Evolutionary conservation across 2,329 filamentous ascomycete species (phyloP), one percentile per base, ranked within the genome.

Genomic region (Hypoxylon sp.): DNA sequence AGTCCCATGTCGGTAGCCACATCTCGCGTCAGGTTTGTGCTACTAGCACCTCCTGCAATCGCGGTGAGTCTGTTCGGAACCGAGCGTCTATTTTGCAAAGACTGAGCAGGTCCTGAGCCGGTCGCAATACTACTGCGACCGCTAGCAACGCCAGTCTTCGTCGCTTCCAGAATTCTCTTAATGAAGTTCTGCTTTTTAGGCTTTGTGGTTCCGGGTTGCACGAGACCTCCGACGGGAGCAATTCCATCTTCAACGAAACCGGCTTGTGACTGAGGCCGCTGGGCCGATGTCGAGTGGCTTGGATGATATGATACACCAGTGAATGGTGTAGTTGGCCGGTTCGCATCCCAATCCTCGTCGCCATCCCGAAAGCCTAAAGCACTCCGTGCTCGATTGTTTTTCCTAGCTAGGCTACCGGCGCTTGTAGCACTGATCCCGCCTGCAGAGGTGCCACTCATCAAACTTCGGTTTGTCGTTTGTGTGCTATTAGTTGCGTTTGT

Each of bases 361-460:
- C 82, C 81, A 14, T 88, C 89, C 25, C 87, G 85, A 62, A 87
- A 85, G 44, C 88, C 90, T 72, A 92, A 80, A 2, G 89, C 89
- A 76, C 91, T 93, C 70, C 89, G 88, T 14, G 91, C 85, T 69
- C 90, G 80, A 77, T 72, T 80, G 76, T 91, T 91, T 76, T 92
- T 92, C 68, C 95, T 89, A 31, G 94, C 95, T 71, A 97, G 89
- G 81, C 95, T 98, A 60, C 95, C 96, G 14, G 96, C 96, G 81
- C 96, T 98, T 14, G 96, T 98, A 56, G 94, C 93, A 79, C 95
- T 98, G 80, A 98, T 94, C 11, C 88, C 95, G 56, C 95, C 91
- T 0, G 96, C 96, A 59, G 96, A 98, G 58, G 89, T 87, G 2
- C 95, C 96, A 79, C 95, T 98, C 95, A 98, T 98, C 48, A 99